Percentiles rank a stretch among this genome's conserved stretches.
These are phyloP conservation scores for Pseudogymnoascus sp. DNA, from an alignment of 2,329 filamentous ascomycete species.

Conservation along the genomic window DNA sequence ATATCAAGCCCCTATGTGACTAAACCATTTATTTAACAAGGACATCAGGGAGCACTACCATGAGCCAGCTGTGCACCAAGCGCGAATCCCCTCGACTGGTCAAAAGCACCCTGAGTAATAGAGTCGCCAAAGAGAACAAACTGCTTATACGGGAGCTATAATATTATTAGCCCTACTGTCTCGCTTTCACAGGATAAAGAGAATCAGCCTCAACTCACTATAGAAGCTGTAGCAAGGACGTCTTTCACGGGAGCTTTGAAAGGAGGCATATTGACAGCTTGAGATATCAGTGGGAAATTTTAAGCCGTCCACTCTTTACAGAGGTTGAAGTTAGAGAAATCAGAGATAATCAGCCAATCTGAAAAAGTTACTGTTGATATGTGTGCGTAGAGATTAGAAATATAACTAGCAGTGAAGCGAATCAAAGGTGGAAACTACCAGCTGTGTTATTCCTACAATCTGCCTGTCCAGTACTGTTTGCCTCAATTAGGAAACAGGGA, in stretches of 20 bases:
- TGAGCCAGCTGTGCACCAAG: constrained; percentile 63
- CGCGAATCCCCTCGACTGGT: constrained; percentile 59
- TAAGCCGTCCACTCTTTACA: neutral
- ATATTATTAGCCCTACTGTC: neutral
- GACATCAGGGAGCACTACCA: constrained; percentile 40
- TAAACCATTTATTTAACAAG: neutral
- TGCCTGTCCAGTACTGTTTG: neutral
- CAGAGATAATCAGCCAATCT: neutral
- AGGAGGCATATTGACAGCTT: neutral
- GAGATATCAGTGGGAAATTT: neutral
- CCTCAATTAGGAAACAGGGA: neutral
- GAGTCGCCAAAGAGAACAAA: constrained; percentile 86
- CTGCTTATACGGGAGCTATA: constrained; percentile 35
- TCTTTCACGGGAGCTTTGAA: neutral
- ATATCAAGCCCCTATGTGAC: neutral
- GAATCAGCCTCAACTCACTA: neutral
- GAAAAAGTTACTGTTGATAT: neutral
- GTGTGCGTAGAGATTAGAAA: neutral
- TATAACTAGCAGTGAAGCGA: neutral
- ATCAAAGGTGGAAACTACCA: neutral
- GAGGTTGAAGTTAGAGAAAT: neutral
- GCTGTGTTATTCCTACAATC: neutral
- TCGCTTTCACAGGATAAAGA: neutral
- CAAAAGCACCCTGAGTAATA: constrained; percentile 63
- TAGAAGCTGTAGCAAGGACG: neutral